Percentiles rank a stretch among this genome's conserved stretches.
phyloP scores from a whole-genome alignment of 1,284 basidiomycete genomes.

The Trametes sp. region DNA sequence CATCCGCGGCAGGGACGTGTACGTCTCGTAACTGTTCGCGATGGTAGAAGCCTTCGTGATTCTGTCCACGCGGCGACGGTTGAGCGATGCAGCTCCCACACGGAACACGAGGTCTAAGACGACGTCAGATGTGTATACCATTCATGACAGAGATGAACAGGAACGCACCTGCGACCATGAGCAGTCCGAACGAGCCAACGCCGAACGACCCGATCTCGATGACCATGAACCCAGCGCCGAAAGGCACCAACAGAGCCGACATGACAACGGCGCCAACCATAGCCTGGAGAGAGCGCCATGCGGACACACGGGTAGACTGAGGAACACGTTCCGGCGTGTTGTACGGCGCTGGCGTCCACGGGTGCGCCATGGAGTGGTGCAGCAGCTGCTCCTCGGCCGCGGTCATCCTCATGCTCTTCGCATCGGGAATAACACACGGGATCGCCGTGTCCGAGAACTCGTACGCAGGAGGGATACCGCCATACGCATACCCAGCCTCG shows the following conservation, averaged over 20 bases:
- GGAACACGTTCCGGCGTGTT: constrained; percentile 23
- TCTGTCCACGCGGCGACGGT: constrained; percentile 25
- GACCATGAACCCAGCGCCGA: constrained; percentile 11
- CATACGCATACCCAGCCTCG: constrained; percentile 8
- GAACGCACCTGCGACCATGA: constrained; percentile 9
- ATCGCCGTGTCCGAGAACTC: constrained; percentile 31
- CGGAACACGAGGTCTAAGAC: constrained; percentile 27
- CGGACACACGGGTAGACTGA: constrained; percentile 2
- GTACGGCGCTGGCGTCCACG: constrained; percentile 28
- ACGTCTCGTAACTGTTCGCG: constrained; percentile 11
- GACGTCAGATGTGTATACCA: background rate
- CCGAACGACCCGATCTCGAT: constrained; percentile 19
- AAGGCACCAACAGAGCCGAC: constrained; percentile 4
- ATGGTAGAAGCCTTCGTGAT: constrained; percentile 17
- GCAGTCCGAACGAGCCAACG: constrained; percentile 21
- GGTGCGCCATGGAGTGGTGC: constrained; percentile 15
- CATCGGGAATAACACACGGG: constrained; percentile 18
- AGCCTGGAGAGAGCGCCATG: constrained; percentile 1
- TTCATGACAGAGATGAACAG: background rate
- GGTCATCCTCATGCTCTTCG: constrained; percentile 5
- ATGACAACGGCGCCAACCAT: background rate
- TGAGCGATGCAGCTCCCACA: constrained; percentile 26
- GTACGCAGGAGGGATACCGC: constrained; percentile 1
- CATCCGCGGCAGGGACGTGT: constrained; percentile 9
- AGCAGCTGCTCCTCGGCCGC: constrained; percentile 19